Evolutionary conservation across 2,329 filamentous ascomycete species (phyloP), one percentile per base, ranked within the genome.

Genomic region (Orbilia javanica): DNA sequence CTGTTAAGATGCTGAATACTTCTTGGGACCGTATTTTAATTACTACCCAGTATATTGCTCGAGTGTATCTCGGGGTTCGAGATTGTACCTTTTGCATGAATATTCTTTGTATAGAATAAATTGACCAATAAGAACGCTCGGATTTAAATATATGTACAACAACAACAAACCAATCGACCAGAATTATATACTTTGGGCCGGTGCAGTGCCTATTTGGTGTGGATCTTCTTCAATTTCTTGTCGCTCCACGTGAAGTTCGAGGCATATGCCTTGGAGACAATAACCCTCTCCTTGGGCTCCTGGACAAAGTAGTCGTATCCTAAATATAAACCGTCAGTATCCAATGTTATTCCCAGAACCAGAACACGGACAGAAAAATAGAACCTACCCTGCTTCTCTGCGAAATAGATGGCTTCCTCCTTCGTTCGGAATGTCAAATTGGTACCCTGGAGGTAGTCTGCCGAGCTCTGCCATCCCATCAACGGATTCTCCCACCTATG

Each of bases 401-500:
- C 96, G 83, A 99, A 99, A 75, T 88, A 87, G 82, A 99, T 95
- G 80, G 96, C 96, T 82, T 97, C 95, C 84, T 98, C 94, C 88
- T 97, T 98, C 82, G 87, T 88, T 85, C 92, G 92, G 88, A 99
- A 99, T 85, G 91, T 91, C 82, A 99, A 85, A 84, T 94, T 89
- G 60, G 94, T 97, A 83, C 94, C 95, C 85, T 99, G 94, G 93
- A 99, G 96, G 83, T 90, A 90, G 85, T 99, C 96, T 70, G 89
- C 95, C 18, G 94, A 96, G 25, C 95, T 98, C 84, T 97, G 94
- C 96, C 96, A 99, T 79, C 96, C 96, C 90, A 99, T 99, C 84
- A 99, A 86, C 55, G 92, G 93, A 86, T 99, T 99, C 87, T 99
- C 96, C 96, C 96, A 99, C 82, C 96, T 90, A 85, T 81, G 79